These are phyloP conservation scores for Talaromyces marneffei DNA, from an alignment of 2,329 filamentous ascomycete genomes.

Conservation along the genomic window DNA sequence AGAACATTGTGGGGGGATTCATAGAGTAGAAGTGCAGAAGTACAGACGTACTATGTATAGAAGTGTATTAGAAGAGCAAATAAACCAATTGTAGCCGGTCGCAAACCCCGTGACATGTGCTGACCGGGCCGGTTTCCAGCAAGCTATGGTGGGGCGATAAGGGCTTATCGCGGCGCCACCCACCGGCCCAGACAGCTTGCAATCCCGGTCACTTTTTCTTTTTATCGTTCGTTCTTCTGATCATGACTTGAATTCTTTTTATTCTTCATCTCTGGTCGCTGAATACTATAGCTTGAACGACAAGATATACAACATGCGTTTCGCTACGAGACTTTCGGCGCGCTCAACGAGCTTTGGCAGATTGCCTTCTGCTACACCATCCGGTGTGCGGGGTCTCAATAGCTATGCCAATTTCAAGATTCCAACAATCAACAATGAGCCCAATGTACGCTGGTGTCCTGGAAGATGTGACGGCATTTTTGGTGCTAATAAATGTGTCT, in stretches of 20 bases:
- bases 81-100: background rate
- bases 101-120: background rate
- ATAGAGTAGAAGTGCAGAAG: no score
- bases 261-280: no score
- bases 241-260: background rate
- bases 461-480: background rate
- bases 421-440: constrained; percentile 82
- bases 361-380: background rate
- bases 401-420: constrained; percentile 81
- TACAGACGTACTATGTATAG: background rate
- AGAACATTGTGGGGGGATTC: background rate
- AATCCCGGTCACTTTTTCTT: background rate
- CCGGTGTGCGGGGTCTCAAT: constrained; percentile 31
- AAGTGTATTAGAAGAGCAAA: background rate
- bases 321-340: background rate
- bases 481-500: background rate
- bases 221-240: background rate
- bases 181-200: background rate
- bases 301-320: background rate
- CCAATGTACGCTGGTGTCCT: constrained; percentile 64
- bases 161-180: constrained; percentile 3
- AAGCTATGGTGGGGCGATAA: constrained; percentile 3
- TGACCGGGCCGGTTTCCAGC: background rate
- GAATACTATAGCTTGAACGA: background rate
- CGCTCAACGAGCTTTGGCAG: constrained; percentile 1